Percentiles rank a stretch among this genome's conserved stretches.
These are phyloP conservation scores for Carex sylvatica DNA, from an alignment of 202 grass and related monocot genomes.

Conservation along the genomic window DNA sequence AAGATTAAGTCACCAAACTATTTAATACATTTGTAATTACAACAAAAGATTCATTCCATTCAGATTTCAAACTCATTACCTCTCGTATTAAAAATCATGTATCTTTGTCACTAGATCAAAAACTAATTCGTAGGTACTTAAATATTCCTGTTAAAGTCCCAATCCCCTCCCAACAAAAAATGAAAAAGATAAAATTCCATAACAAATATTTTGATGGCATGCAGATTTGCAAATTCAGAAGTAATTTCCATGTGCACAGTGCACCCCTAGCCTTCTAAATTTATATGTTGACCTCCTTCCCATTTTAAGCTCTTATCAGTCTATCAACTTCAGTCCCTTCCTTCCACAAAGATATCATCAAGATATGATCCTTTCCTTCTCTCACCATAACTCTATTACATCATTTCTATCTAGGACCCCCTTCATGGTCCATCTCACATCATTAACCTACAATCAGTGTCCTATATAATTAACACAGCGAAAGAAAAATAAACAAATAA, in stretches of 20 bases:
- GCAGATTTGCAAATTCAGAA: neutral
- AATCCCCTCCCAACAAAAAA: neutral
- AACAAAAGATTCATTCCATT: too few relatives aligned
- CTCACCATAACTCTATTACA: neutral
- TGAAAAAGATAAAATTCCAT: neutral
- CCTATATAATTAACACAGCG: neutral
- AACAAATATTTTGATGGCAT: neutral
- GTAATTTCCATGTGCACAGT: neutral
- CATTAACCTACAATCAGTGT: neutral
- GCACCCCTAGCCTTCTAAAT: neutral
- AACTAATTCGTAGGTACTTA: too few relatives aligned
- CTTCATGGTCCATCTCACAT: constrained; percentile 9
- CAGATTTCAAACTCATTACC: too few relatives aligned
- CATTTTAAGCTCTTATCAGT: constrained; percentile 7
- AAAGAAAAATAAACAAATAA: neutral
- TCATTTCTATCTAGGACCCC: neutral
- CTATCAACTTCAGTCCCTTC: constrained; percentile 20
- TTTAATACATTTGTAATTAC: too few relatives aligned
- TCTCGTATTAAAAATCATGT: too few relatives aligned
- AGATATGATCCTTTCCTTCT: constrained; percentile 6
- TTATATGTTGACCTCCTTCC: neutral
- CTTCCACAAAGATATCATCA: constrained; percentile 16
- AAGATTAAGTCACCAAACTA: too few relatives aligned
- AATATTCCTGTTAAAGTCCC: too few relatives aligned
- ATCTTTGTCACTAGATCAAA: too few relatives aligned